phyloP scores from a whole-genome alignment of 352 stramenopile species.

The Globisporangium megalacanthum region DNA sequence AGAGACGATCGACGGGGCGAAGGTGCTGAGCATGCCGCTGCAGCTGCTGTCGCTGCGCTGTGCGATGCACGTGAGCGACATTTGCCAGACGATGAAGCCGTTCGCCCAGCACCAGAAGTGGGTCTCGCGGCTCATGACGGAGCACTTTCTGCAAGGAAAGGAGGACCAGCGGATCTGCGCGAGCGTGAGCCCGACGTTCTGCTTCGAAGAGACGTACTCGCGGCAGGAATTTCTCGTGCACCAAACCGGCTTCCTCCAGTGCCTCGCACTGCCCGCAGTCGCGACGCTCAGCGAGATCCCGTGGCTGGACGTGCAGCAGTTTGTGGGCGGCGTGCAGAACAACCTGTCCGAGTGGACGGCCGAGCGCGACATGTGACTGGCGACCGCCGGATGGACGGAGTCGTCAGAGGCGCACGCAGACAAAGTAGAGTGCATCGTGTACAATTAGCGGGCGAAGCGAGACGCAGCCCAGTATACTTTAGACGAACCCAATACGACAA shows the following conservation, averaged over 20 bases:
- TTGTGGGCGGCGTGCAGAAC: conserved; percentile 50
- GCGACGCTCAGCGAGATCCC: conserved; percentile 54
- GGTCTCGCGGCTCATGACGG: conserved; percentile 64
- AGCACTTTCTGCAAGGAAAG: conserved; percentile 68
- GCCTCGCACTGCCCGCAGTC: conserved; percentile 49
- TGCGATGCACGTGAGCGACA: conserved; percentile 79
- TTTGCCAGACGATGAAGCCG: conserved; percentile 82
- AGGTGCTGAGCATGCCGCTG: conserved; percentile 36
- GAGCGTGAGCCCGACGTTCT: conserved; percentile 41
- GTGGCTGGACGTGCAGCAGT: conserved; percentile 43
- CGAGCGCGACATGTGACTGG: conserved; percentile 6
- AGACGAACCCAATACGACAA: too few relatives aligned
- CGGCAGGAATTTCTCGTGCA: conserved; percentile 39
- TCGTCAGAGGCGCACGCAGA: neutral
- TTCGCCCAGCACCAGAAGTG: conserved; percentile 71
- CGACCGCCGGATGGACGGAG: neutral
- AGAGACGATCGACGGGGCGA: conserved; percentile 13
- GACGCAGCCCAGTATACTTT: conserved; percentile 1
- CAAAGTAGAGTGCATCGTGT: conserved; percentile 5
- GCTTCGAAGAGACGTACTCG: conserved; percentile 47
- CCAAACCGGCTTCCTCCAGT: conserved; percentile 59
- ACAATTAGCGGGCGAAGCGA: conserved; percentile 5
- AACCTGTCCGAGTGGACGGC: conserved; percentile 49
- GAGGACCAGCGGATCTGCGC: conserved; percentile 39
- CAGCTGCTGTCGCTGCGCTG: conserved; percentile 51